Conservation (phyloP, 345 rosid species). For the Boechera divaricarpa region DNA sequence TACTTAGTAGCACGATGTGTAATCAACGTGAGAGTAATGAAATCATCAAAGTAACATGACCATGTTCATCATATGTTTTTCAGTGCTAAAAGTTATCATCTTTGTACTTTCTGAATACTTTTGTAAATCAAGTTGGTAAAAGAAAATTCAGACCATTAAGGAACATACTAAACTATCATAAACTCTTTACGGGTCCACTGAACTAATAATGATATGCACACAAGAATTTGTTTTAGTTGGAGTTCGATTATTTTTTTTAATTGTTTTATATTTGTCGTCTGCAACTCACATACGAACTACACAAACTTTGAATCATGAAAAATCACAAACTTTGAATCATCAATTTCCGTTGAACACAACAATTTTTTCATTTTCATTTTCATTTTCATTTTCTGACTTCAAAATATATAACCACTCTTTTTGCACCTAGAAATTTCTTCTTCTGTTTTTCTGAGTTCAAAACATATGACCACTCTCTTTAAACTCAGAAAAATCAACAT, state of each 20-base stretch:
- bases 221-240: slow-evolving; percentile 22
- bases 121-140: slow-evolving; percentile 41
- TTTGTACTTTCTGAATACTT: slow-evolving; percentile 38
- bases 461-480: no score
- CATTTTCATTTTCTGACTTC: no score
- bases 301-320: no score
- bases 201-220: slow-evolving; percentile 19
- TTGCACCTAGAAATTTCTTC: no score
- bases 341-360: no score
- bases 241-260: neutral
- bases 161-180: slow-evolving; percentile 27
- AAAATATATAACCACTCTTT: no score
- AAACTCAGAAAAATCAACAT: no score
- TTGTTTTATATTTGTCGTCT: neutral
- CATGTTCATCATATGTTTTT: slow-evolving; percentile 41
- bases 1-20: slow-evolving; percentile 46
- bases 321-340: no score
- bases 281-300: neutral
- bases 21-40: slow-evolving; percentile 41
- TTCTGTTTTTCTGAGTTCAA: no score
- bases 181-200: slow-evolving; percentile 32
- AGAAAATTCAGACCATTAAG: slow-evolving; percentile 28
- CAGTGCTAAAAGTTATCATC: slow-evolving; percentile 34
- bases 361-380: no score
- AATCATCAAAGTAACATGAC: slow-evolving; percentile 49